phyloP scores from a whole-genome alignment of 2,329 filamentous ascomycete species.

The Lasiodiplodia hormozganensis region DNA sequence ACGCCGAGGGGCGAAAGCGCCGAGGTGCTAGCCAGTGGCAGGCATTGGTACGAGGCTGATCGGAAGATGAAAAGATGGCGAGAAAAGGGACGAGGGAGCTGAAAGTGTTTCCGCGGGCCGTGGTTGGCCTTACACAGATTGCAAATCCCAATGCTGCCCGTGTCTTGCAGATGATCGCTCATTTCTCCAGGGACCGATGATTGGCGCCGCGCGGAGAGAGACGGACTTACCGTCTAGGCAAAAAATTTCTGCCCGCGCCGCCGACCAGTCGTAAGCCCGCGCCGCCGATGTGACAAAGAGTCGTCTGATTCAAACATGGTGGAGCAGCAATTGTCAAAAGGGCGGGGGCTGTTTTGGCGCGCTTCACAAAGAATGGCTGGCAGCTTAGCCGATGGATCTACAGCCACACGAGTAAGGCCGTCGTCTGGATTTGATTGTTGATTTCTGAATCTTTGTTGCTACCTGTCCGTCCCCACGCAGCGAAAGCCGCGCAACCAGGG shows the following conservation, averaged over 20 bases:
- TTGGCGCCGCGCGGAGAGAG: neutral
- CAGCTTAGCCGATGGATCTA: constrained; percentile 10
- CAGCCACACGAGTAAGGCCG: constrained; percentile 7
- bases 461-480: constrained; percentile 3
- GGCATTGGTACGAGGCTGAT: too few relatives aligned
- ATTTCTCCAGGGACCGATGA: neutral
- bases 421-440: constrained; percentile 8
- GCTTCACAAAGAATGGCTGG: neutral
- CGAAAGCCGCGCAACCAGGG: constrained; percentile 11
- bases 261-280: neutral
- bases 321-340: neutral
- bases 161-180: neutral
- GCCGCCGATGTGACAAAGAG: neutral
- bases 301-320: neutral
- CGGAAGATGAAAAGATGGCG: too few relatives aligned
- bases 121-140: constrained; percentile 2
- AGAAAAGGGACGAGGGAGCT: neutral
- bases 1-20: too few relatives aligned
- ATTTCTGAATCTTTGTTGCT: constrained; percentile 7
- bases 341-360: constrained; percentile 17
- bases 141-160: constrained; percentile 6
- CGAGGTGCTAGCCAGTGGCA: too few relatives aligned
- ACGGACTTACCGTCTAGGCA: constrained; percentile 8
- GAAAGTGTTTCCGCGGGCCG: neutral
- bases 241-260: constrained; percentile 10